Evolutionary conservation across 106 monocot species (phyloP).

Genomic region (Narthecium ossifragum): DNA sequence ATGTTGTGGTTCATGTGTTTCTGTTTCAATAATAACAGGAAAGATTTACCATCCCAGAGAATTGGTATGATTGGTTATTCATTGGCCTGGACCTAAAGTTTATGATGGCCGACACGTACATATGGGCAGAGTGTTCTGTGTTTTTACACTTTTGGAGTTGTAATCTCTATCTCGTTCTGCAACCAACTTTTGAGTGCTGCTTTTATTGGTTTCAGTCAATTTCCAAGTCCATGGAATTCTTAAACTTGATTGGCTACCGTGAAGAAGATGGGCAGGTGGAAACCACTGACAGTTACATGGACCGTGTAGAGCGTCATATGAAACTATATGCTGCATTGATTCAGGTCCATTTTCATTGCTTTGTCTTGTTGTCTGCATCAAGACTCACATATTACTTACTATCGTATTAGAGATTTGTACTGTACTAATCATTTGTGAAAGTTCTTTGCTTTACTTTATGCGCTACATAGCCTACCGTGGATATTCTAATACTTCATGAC

Average conservation of each 20-base stretch:
- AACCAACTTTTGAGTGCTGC: no score
- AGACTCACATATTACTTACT: not conserved
- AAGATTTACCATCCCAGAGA: no score
- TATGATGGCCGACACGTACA: not conserved
- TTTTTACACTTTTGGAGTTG: not conserved
- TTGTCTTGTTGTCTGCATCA: not conserved
- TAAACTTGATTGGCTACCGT: slow-evolving; percentile 65
- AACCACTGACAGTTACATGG: slow-evolving; percentile 53
- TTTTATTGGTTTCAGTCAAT: slow-evolving; percentile 14
- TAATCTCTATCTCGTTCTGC: no score
- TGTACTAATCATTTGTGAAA: no score
- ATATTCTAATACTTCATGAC: not conserved
- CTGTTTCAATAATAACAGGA: not conserved
- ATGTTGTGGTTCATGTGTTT: no score
- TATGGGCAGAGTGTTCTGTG: not conserved
- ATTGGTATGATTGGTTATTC: no score
- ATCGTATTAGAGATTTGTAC: not conserved
- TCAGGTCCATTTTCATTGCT: slow-evolving; percentile 42
- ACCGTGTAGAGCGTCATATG: slow-evolving; percentile 52
- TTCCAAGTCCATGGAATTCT: slow-evolving; percentile 48
- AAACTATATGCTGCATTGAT: slow-evolving; percentile 78
- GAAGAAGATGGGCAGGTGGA: slow-evolving; percentile 71
- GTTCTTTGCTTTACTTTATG: not conserved
- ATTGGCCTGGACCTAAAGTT: not conserved
- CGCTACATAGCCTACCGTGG: not conserved